Conservation (phyloP, 768 basidiomycete species). For the Trametes cingulata region DNA sequence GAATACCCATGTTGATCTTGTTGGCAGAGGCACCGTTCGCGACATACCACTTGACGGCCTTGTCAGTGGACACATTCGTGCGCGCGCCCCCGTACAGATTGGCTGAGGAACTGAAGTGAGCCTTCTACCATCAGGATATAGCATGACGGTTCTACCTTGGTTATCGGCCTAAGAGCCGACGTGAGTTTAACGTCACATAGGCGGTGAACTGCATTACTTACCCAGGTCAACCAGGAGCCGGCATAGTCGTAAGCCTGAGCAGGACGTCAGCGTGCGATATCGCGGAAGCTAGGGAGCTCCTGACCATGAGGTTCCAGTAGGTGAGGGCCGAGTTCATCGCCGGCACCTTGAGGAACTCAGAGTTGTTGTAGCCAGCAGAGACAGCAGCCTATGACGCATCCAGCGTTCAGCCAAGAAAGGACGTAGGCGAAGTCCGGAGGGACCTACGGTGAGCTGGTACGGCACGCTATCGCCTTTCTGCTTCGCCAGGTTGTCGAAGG, state of each 20-base stretch:
- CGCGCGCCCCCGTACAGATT: slow-evolving; percentile 68
- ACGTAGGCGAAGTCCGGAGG: too few relatives aligned
- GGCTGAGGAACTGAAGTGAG: slow-evolving; percentile 33
- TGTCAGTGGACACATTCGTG: slow-evolving; percentile 69
- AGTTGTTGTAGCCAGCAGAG: slow-evolving; percentile 60
- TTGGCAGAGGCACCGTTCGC: slow-evolving; percentile 58
- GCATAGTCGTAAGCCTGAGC: slow-evolving; percentile 72
- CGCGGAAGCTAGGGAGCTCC: not conserved
- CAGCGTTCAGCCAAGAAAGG: not conserved
- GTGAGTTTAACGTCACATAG: not conserved
- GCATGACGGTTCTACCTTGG: slow-evolving; percentile 27
- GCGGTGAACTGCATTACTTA: not conserved
- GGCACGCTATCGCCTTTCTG: slow-evolving; percentile 62
- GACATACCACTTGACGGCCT: slow-evolving; percentile 61
- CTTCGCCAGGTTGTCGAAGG: slow-evolving; percentile 56
- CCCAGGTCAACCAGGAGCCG: slow-evolving; percentile 63
- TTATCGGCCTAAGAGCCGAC: slow-evolving; percentile 43
- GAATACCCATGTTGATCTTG: slow-evolving; percentile 78
- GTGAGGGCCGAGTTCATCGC: slow-evolving; percentile 66
- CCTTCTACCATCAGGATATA: too few relatives aligned
- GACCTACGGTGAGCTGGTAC: slow-evolving; percentile 54
- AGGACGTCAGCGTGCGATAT: not conserved
- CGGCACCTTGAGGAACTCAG: slow-evolving; percentile 55
- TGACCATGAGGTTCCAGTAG: slow-evolving; percentile 84
- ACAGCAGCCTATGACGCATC: slow-evolving; percentile 48